phyloP scores from a whole-genome alignment of 1,139 yeast genomes.

The Candida frijolesensis region DNA sequence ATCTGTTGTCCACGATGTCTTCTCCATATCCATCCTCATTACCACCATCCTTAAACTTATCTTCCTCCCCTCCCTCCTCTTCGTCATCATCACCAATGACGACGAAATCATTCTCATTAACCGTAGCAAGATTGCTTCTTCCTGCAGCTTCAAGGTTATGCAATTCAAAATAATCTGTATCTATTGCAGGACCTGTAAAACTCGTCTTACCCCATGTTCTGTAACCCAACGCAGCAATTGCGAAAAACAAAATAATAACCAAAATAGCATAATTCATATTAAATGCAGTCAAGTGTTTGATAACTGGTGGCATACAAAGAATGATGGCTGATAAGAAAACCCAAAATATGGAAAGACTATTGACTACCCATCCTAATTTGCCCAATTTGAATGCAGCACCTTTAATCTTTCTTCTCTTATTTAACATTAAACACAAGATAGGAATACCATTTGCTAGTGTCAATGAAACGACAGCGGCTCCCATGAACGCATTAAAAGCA shows the following conservation, averaged over 20 bases:
- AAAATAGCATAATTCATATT: conserved; percentile 77
- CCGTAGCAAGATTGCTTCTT: conserved; percentile 7
- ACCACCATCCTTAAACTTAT: conserved; percentile 3
- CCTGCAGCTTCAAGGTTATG: conserved; percentile 28
- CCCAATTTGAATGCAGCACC: conserved; percentile 74
- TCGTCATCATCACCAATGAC: conserved; percentile 19
- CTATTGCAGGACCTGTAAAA: conserved; percentile 68
- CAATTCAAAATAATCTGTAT: conserved; percentile 49
- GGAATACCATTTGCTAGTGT: conserved; percentile 82
- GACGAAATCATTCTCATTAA: conserved; percentile 14
- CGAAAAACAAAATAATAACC: conserved; percentile 54
- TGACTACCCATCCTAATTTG: conserved; percentile 66
- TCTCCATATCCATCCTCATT: conserved; percentile 18
- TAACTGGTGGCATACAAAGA: conserved; percentile 73
- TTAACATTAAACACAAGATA: conserved; percentile 60
- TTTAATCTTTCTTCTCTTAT: conserved; percentile 61
- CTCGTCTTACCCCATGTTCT: conserved; percentile 59
- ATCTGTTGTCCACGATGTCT: conserved; percentile 6
- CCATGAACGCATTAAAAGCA: conserved; percentile 84
- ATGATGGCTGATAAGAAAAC: conserved; percentile 59
- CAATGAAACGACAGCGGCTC: conserved; percentile 79
- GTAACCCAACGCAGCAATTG: conserved; percentile 53
- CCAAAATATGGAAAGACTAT: conserved; percentile 63
- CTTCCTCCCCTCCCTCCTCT: conserved; percentile 11
- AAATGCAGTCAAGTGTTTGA: conserved; percentile 56